A percentile compares a stretch with the other conserved stretches of the same genome.
Conservation (phyloP, 2,329 filamentous ascomycete species). For the Arthroderma uncinatum region DNA sequence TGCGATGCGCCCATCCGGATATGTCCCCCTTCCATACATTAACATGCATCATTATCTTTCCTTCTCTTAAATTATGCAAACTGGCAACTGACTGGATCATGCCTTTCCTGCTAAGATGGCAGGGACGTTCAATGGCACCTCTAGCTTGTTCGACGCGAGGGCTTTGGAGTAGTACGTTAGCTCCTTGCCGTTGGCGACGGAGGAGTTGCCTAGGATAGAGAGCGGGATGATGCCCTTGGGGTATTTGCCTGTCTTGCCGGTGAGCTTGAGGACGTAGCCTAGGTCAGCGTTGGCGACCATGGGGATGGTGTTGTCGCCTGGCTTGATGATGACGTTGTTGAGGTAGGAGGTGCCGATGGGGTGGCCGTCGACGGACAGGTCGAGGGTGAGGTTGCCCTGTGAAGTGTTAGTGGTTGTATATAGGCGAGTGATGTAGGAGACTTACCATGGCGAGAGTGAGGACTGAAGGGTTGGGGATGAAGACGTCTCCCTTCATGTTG, state of each 20-base stretch:
- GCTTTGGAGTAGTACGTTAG: slow-evolving; percentile 46
- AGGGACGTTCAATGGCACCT: slow-evolving; percentile 36
- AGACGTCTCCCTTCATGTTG: slow-evolving; percentile 45
- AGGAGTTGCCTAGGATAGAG: slow-evolving; percentile 40
- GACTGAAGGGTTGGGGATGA: slow-evolving; percentile 50
- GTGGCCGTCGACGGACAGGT: slow-evolving; percentile 39
- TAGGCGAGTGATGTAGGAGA: neutral
- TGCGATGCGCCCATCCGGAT: too few relatives aligned
- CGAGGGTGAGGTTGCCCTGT: slow-evolving; percentile 46
- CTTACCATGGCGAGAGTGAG: slow-evolving; percentile 43
- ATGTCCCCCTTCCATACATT: too few relatives aligned
- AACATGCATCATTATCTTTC: neutral
- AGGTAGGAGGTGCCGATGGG: slow-evolving; percentile 42
- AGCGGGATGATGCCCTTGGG: slow-evolving; percentile 41
- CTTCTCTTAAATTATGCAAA: neutral
- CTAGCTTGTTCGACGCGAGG: slow-evolving; percentile 37
- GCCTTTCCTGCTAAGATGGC: slow-evolving; percentile 18
- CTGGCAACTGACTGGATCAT: neutral
- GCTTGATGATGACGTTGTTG: slow-evolving; percentile 41
- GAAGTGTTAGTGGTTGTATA: neutral
- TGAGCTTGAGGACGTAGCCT: slow-evolving; percentile 22
- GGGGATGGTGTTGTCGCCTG: slow-evolving; percentile 43
- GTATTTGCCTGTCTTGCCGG: slow-evolving; percentile 27
- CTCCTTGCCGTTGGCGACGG: slow-evolving; percentile 38
- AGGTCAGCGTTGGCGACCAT: slow-evolving; percentile 43